Evolutionary conservation across 352 stramenopile genomes (phyloP).

Genomic region (Globisporangium apiculatum): DNA sequence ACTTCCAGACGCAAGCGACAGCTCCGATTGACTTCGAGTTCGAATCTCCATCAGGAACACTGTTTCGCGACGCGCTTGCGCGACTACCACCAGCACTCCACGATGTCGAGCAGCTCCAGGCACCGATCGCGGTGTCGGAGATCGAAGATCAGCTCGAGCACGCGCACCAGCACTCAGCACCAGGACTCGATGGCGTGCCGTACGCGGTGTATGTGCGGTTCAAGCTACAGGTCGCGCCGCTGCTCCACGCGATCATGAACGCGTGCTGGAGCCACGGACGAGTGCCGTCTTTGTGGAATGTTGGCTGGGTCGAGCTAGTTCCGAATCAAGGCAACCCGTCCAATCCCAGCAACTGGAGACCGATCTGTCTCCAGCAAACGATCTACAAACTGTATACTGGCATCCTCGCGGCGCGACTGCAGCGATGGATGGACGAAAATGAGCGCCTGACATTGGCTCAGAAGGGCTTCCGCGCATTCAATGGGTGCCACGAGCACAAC

Average conservation of each 20-base stretch:
- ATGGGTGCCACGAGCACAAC: slow-evolving; percentile 26
- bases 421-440: slow-evolving; percentile 15
- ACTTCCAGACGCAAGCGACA: too few relatives aligned
- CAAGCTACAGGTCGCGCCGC: slow-evolving; percentile 5
- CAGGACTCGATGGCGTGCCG: background rate
- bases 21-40: too few relatives aligned
- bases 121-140: slow-evolving; percentile 9
- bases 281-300: slow-evolving; percentile 16
- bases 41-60: too few relatives aligned
- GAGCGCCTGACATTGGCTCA: slow-evolving; percentile 4
- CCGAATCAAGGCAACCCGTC: slow-evolving; percentile 26
- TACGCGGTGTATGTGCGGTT: slow-evolving; percentile 1
- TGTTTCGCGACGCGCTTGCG: background rate
- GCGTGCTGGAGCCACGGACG: slow-evolving; percentile 15
- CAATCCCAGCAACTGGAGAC: slow-evolving; percentile 15
- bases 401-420: slow-evolving; percentile 13
- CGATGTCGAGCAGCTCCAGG: too few relatives aligned
- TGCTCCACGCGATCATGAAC: slow-evolving; percentile 7
- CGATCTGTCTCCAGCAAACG: slow-evolving; percentile 24
- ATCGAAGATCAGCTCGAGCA: slow-evolving; percentile 18
- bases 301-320: slow-evolving; percentile 13
- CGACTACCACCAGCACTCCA: background rate
- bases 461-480: slow-evolving; percentile 22
- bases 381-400: slow-evolving; percentile 30
- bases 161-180: background rate